Conservation (phyloP, 106 monocot genomes). For the Phalaenopsis equestris region DNA sequence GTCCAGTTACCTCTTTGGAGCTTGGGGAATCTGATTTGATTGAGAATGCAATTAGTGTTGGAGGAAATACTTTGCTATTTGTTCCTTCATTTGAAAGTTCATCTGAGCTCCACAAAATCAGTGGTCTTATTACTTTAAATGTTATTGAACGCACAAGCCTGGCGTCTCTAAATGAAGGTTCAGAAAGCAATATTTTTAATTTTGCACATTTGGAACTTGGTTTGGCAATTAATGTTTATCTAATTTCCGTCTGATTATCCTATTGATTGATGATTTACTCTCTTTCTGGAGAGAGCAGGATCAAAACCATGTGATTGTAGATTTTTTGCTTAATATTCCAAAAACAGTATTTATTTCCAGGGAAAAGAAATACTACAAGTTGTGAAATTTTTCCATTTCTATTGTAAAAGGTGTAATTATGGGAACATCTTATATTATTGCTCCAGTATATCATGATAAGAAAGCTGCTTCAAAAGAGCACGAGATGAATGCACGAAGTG, state of each 20-base stretch:
- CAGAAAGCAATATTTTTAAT: background rate
- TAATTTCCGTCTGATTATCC: too few species aligned
- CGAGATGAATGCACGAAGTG: constrained; percentile 55
- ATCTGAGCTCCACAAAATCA: constrained; percentile 22
- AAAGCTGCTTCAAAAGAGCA: constrained; percentile 44
- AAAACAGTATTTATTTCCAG: background rate
- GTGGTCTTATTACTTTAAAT: constrained; percentile 41
- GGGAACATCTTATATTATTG: constrained; percentile 51
- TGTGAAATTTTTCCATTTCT: background rate
- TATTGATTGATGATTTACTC: too few species aligned
- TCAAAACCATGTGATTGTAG: too few species aligned
- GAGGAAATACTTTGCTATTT: constrained; percentile 52
- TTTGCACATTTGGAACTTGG: background rate
- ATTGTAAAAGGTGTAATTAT: constrained; percentile 45
- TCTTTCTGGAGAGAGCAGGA: too few species aligned
- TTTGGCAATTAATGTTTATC: too few species aligned
- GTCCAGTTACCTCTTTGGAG: constrained; percentile 35
- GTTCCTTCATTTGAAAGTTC: constrained; percentile 51
- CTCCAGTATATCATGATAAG: constrained; percentile 37
- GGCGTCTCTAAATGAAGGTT: constrained; percentile 72
- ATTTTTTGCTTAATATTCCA: too few species aligned
- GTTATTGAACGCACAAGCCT: constrained; percentile 75
- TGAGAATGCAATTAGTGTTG: constrained; percentile 53
- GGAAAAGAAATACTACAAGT: background rate
- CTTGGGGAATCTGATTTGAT: constrained; percentile 43